phyloP scores from a whole-genome alignment of 805 yeast genomes.

The Kuraishia ogatae region DNA sequence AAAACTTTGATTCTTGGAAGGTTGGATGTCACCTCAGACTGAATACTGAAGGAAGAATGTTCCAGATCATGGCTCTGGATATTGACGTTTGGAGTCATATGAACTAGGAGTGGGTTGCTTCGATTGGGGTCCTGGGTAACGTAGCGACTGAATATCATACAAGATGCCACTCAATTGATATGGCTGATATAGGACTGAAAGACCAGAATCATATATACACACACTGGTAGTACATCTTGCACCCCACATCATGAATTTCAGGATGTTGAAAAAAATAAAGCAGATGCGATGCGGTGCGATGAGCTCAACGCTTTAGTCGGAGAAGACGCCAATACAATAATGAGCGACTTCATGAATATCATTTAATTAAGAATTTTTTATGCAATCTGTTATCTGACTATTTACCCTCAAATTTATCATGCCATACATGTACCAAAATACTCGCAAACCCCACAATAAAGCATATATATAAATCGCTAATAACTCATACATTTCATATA shows the following conservation, averaged over 20 bases:
- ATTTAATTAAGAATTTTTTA: too few species aligned
- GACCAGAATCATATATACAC: not conserved
- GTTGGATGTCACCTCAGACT: conserved; percentile 2
- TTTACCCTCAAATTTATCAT: too few species aligned
- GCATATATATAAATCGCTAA: not conserved
- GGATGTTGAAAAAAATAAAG: not conserved
- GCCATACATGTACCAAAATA: too few species aligned
- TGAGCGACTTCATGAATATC: not conserved
- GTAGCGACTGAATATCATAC: not conserved
- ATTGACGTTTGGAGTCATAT: not conserved
- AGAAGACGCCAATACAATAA: not conserved
- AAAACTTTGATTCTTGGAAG: conserved; percentile 33
- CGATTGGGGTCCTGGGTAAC: not conserved
- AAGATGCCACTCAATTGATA: not conserved
- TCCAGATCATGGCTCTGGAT: not conserved
- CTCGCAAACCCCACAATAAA: too few species aligned
- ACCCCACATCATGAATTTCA: not conserved
- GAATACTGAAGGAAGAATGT: not conserved
- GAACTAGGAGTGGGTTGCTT: not conserved
- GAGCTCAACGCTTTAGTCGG: not conserved
- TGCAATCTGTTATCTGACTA: too few species aligned
- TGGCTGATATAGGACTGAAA: too few species aligned
- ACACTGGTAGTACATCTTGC: not conserved
- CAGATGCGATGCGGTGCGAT: not conserved
- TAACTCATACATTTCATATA: not conserved